phyloP scores from a whole-genome alignment of 2,329 filamentous ascomycete species.

The Truncatella angustata region DNA sequence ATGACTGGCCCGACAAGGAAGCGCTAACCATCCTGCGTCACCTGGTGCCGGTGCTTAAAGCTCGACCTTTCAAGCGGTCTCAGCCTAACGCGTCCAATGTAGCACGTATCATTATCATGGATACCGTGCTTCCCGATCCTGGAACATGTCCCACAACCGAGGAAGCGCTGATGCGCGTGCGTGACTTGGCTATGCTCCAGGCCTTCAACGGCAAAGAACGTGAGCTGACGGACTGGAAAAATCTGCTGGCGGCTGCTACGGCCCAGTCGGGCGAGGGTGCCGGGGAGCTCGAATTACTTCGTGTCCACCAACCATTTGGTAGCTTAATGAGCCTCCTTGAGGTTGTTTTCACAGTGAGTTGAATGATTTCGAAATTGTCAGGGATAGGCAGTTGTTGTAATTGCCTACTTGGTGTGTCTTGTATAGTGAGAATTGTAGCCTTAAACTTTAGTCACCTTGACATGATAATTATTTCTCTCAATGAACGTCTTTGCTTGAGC shows the following conservation, averaged over 20 bases:
- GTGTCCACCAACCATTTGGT: background rate
- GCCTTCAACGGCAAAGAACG: background rate
- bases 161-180: background rate
- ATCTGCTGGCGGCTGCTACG: background rate
- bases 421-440: no score
- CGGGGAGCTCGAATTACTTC: background rate
- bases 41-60: background rate
- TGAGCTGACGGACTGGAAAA: conserved; percentile 29
- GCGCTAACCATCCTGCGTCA: background rate
- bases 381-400: no score
- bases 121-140: background rate
- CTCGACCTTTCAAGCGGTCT: no score
- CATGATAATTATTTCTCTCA: no score
- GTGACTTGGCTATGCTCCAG: background rate
- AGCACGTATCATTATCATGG: background rate
- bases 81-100: background rate
- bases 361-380: no score
- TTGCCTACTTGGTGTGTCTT: no score
- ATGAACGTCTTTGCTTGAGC: no score
- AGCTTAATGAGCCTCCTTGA: background rate
- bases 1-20: background rate
- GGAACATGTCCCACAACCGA: background rate
- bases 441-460: no score
- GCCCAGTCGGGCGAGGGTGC: no score
- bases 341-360: no score